Conservation (phyloP, 768 basidiomycete genomes). For the Trametes cingulata region DNA sequence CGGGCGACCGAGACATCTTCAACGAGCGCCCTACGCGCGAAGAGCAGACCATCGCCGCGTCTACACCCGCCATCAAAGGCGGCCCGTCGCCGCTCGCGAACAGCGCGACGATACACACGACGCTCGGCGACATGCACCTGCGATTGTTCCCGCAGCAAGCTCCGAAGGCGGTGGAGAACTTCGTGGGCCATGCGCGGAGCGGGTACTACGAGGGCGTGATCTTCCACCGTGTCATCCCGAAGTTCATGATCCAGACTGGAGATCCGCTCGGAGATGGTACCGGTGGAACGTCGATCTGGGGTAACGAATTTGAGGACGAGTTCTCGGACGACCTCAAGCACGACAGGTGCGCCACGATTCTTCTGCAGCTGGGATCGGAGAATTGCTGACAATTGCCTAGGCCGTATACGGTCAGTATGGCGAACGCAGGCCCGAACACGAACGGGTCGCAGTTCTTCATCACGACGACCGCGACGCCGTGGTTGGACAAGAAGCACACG, state of each 20-base stretch:
- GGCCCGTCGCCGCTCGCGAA: slow-evolving; percentile 75
- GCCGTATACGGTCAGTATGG: slow-evolving; percentile 96
- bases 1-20: slow-evolving; percentile 93
- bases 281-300: slow-evolving; percentile 91
- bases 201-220: slow-evolving; percentile 91
- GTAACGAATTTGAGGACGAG: slow-evolving; percentile 88
- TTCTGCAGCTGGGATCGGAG: background rate
- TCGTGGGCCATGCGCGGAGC: slow-evolving; percentile 86
- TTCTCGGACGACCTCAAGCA: slow-evolving; percentile 87
- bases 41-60: slow-evolving; percentile 83
- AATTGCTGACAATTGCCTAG: slow-evolving; percentile 38
- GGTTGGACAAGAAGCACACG: slow-evolving; percentile 90
- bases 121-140: slow-evolving; percentile 89
- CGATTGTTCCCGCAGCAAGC: slow-evolving; percentile 88
- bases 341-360: slow-evolving; percentile 64
- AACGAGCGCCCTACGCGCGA: slow-evolving; percentile 97
- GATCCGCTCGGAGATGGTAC: slow-evolving; percentile 95
- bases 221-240: slow-evolving; percentile 97
- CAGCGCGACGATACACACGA: slow-evolving; percentile 91
- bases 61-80: slow-evolving; percentile 47
- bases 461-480: slow-evolving; percentile 91
- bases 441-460: slow-evolving; percentile 99
- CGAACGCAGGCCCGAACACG: slow-evolving; percentile 85
- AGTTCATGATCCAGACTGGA: slow-evolving; percentile 98
- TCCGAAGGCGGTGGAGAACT: slow-evolving; percentile 97